phyloP scores from a whole-genome alignment of 306 rosid genomes.

The Sicyos edulis region DNA sequence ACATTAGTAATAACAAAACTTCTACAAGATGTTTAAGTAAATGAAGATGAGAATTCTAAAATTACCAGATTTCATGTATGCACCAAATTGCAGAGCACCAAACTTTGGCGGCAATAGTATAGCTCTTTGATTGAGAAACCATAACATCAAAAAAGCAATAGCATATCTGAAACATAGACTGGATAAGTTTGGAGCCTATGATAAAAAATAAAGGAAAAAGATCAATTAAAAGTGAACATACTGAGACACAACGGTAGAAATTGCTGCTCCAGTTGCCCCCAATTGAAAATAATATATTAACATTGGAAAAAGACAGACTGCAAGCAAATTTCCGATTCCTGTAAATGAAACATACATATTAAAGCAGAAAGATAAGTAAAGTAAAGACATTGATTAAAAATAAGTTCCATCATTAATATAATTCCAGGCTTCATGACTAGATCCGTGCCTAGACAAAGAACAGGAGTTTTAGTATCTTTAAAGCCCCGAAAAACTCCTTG shows the following conservation, averaged over 20 bases:
- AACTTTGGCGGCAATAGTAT: slow-evolving; percentile 78
- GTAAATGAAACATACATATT: slow-evolving; percentile 26
- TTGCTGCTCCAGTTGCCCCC: slow-evolving; percentile 91
- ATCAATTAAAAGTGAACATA: slow-evolving; percentile 37
- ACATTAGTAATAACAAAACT: background rate
- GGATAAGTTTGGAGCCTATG: slow-evolving; percentile 19
- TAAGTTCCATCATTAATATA: slow-evolving; percentile 13
- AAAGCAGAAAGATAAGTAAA: slow-evolving; percentile 9
- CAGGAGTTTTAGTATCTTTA: slow-evolving; percentile 90
- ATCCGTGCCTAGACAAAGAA: slow-evolving; percentile 79
- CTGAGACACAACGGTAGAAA: slow-evolving; percentile 91
- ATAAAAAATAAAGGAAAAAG: background rate
- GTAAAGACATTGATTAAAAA: slow-evolving; percentile 12
- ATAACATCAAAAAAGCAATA: slow-evolving; percentile 70
- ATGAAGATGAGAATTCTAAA: slow-evolving; percentile 12
- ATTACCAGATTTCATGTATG: slow-evolving; percentile 79
- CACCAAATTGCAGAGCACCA: slow-evolving; percentile 76
- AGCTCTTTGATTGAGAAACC: slow-evolving; percentile 64
- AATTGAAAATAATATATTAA: slow-evolving; percentile 64
- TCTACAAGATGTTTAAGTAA: background rate
- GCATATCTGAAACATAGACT: slow-evolving; percentile 52
- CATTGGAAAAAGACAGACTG: slow-evolving; percentile 67
- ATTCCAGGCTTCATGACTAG: slow-evolving; percentile 18
- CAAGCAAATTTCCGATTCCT: slow-evolving; percentile 81
- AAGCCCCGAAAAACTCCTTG: slow-evolving; percentile 98